Evolutionary conservation across 2,329 filamentous ascomycete genomes (phyloP).

Genomic region (Aspergillus pseudoglaucus): DNA sequence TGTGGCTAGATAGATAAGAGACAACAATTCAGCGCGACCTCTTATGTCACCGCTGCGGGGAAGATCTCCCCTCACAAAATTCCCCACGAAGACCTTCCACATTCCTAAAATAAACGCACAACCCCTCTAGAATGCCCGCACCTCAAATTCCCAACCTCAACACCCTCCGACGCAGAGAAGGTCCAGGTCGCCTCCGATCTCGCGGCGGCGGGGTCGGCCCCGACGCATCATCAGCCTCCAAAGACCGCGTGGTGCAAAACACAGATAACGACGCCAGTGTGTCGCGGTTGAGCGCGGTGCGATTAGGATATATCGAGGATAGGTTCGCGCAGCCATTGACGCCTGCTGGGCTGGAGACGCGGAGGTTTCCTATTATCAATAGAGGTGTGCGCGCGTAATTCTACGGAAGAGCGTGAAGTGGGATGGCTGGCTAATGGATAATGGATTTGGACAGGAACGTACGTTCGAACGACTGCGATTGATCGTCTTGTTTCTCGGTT

Average conservation of each 20-base stretch:
- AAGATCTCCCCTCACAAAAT: neutral
- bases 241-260: constrained; percentile 73
- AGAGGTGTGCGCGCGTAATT: constrained; percentile 53
- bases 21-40: neutral
- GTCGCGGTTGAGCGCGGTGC: constrained; percentile 81
- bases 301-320: constrained; percentile 77
- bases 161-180: constrained; percentile 50
- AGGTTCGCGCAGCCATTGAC: constrained; percentile 69
- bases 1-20: neutral
- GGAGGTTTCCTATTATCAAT: constrained; percentile 86
- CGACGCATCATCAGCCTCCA: constrained; percentile 22
- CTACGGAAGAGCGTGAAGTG: constrained; percentile 7
- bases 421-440: constrained; percentile 3
- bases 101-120: constrained; percentile 15
- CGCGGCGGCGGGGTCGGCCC: constrained; percentile 25
- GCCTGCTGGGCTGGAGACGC: constrained; percentile 41
- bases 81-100: constrained; percentile 5
- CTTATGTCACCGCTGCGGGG: constrained; percentile 1
- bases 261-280: constrained; percentile 90
- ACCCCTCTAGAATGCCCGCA: constrained; percentile 53
- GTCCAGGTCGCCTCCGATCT: constrained; percentile 43
- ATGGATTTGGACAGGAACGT: constrained; percentile 63
- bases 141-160: constrained; percentile 73
- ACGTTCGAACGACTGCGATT: constrained; percentile 77
- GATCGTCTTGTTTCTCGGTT: constrained; percentile 71